These are phyloP conservation scores for Pseudevernia furfuracea DNA, from an alignment of 495 filamentous ascomycete genomes.

Conservation along the genomic window DNA sequence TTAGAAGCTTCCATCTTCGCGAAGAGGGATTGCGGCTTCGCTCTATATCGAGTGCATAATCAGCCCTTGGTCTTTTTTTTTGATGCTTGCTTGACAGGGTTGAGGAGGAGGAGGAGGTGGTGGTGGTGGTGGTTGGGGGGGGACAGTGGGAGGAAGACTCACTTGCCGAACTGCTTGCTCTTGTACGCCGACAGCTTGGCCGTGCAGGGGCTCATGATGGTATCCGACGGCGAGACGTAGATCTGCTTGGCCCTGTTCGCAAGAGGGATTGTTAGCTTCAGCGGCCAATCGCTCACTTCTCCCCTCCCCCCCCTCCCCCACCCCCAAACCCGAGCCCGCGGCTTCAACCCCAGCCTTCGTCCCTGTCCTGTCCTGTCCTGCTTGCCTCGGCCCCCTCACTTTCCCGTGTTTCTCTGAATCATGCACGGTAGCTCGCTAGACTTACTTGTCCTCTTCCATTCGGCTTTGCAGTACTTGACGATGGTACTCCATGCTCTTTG, in stretches of 20 bases:
- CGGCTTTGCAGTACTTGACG: slow-evolving; percentile 67
- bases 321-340: too few relatives aligned
- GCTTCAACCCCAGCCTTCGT: too few relatives aligned
- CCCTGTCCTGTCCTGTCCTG: too few relatives aligned
- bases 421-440: background rate
- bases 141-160: slow-evolving; percentile 31
- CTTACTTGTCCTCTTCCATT: slow-evolving; percentile 62
- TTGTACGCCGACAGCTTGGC: slow-evolving; percentile 80
- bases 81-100: background rate
- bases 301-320: background rate
- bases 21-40: slow-evolving; percentile 58
- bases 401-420: background rate
- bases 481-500: slow-evolving; percentile 61
- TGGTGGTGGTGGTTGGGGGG: background rate
- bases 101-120: background rate
- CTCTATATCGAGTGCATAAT: slow-evolving; percentile 32
- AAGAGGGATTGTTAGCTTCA: background rate
- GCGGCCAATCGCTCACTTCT: too few relatives aligned
- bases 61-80: background rate
- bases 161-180: slow-evolving; percentile 70
- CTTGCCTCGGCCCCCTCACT: background rate
- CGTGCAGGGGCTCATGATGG: slow-evolving; percentile 88
- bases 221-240: slow-evolving; percentile 88
- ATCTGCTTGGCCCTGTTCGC: slow-evolving; percentile 43
- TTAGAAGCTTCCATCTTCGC: slow-evolving; percentile 48